Base-by-base conservation (phyloP, 805 yeast species). In the Cyberlindnera veronae region DNA sequence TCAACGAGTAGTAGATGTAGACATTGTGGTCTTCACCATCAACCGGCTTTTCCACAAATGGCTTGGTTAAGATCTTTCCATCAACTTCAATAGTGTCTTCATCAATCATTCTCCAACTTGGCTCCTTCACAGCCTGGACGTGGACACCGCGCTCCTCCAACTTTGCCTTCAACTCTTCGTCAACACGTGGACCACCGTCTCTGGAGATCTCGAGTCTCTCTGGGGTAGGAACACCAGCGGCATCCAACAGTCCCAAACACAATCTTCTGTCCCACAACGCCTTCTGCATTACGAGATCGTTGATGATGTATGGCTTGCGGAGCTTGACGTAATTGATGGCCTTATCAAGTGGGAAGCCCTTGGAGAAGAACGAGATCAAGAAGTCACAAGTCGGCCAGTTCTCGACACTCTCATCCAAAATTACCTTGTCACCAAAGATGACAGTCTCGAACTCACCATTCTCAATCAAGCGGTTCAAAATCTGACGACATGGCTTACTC, bases 321-420 rank as follows among this genome's bases (percentile, higher is more conserved):
- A 90, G 75, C 47, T 88, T 82, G 29, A 81, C 96, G 55, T 93
- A 93, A 17, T 81, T 74, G 43, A 93, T 91, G 3, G 99, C 99
- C 62, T 93, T 93, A 52, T 91, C 95, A 32, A 93, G 69, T 0
- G 99, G 99, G 65, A 93, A 93, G 0, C 99, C 99, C 22, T 80
- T 77, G n/a, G 95, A 85, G 62, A 93, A 93, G 63, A 93, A 93
- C 50, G 91, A 82, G 46, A 93, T 86, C 47, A 93, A 70, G 56
- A 88, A 93, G 61, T 93, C 99, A 67, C 99, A 93, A 27, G 96
- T 88, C 28, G 99, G 99, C 99, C 99, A 93, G 60, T 89, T 88
- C 66, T 93, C 98, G 44, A 93, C 77, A 13, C 75, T 67, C 66
- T 95, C 99, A 63, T 93, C 99, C 41, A 93, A 66, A 37, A 93